Percentiles rank a stretch among this genome's conserved stretches.
Conservation (phyloP, 2,329 filamentous ascomycete species). For the Aureobasidium sp. region DNA sequence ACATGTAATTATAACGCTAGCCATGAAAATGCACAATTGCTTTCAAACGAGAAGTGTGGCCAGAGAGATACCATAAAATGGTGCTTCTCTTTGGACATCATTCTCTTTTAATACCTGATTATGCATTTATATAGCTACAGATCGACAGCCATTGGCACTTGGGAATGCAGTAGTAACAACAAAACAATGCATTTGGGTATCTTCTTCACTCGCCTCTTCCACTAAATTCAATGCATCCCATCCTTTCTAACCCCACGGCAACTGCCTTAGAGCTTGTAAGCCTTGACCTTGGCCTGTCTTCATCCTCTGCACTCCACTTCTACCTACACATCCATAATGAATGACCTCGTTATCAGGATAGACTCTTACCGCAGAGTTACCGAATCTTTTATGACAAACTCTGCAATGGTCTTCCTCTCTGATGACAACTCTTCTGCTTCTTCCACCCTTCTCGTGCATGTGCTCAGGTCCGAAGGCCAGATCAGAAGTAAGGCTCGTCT, state of each 20-base stretch:
- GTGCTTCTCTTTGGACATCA: not conserved
- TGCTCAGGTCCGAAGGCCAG: slow-evolving; percentile 67
- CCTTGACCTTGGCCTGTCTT: slow-evolving; percentile 11
- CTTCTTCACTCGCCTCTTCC: not conserved
- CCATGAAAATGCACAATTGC: not conserved
- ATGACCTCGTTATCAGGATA: slow-evolving; percentile 60
- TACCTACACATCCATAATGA: slow-evolving; percentile 42
- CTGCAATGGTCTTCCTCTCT: slow-evolving; percentile 84
- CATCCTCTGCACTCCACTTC: slow-evolving; percentile 16
- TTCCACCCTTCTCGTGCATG: slow-evolving; percentile 43
- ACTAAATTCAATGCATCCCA: not conserved
- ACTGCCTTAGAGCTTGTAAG: slow-evolving; percentile 16
- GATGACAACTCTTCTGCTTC: slow-evolving; percentile 67
- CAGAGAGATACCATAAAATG: not conserved
- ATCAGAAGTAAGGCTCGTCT: slow-evolving; percentile 67
- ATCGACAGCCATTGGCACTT: not conserved
- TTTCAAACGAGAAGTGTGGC: not conserved
- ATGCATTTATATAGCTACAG: not conserved
- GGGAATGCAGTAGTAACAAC: not conserved
- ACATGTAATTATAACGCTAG: not conserved
- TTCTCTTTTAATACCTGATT: not conserved
- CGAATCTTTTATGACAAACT: slow-evolving; percentile 88
- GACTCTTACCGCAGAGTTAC: slow-evolving; percentile 83
- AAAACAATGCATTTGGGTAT: not conserved
- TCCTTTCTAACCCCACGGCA: slow-evolving; percentile 12